Conservation (phyloP, 2,329 filamentous ascomycete species). For the Hymenoscyphus albidus region DNA sequence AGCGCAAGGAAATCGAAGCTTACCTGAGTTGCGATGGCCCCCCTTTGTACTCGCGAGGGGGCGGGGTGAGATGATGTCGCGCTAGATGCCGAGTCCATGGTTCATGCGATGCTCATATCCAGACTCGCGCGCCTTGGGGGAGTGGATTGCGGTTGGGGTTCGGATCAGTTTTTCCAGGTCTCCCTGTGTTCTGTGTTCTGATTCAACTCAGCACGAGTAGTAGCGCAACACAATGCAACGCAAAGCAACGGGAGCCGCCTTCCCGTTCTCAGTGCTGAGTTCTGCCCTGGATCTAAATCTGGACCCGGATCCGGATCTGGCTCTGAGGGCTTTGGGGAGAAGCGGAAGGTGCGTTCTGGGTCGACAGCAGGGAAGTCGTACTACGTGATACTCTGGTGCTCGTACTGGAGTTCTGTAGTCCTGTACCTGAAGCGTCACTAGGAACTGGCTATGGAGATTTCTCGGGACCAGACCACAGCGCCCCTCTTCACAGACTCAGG, state of each 20-base stretch:
- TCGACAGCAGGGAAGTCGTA: neutral
- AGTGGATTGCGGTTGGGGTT: too few relatives aligned
- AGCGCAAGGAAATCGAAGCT: slow-evolving; percentile 18
- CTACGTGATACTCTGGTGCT: neutral
- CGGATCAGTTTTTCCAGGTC: neutral
- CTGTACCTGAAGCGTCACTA: too few relatives aligned
- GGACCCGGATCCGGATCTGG: too few relatives aligned
- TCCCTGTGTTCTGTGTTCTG: neutral
- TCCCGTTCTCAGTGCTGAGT: neutral
- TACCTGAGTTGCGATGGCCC: slow-evolving; percentile 47
- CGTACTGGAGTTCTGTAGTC: too few relatives aligned
- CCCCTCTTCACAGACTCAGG: too few relatives aligned
- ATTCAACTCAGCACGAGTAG: neutral
- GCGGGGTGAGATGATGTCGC: slow-evolving; percentile 23
- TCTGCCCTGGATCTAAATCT: too few relatives aligned
- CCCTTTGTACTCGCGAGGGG: slow-evolving; percentile 41
- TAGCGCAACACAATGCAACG: too few relatives aligned
- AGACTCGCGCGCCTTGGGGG: neutral
- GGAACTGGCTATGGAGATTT: too few relatives aligned
- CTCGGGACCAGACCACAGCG: too few relatives aligned
- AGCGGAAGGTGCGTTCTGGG: neutral
- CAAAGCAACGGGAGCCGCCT: neutral
- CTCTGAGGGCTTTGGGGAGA: neutral
- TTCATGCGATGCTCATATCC: slow-evolving; percentile 10
- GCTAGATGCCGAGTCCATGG: slow-evolving; percentile 28